Base-by-base conservation (phyloP, 1,139 yeast genomes). In the Lizanozyma gosingica region DNA sequence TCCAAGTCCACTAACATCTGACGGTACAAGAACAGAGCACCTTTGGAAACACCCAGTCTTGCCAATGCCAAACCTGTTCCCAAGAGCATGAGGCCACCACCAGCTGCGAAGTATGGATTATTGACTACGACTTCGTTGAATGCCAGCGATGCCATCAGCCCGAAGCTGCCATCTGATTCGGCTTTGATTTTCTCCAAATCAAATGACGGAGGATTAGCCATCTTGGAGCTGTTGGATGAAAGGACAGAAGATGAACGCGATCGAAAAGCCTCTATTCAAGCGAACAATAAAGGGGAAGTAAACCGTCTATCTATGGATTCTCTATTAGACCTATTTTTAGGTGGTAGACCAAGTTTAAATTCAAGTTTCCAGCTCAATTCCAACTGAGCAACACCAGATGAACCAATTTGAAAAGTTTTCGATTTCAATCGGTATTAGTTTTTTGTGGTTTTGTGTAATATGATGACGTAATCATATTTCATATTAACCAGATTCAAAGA, bases 41-140 rank as follows among this genome's bases (percentile, higher is more conserved):
- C 67, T 42, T 81, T 73, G 37, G 77, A 67, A 1, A 83, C 59
- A 1, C 87, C 90, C 49, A 76, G 82, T 40, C 96, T 69, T 1
- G 88, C 80, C 14, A 88, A 53, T 0, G 97, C 95, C 32, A 92
- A 62, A 1, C 83, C 83, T 0, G 95, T 90, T 16, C 98, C 98
- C 2, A 92, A 66, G 2, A 90, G 69, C 98, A 92, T 92, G 37
- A 92, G 67, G 0, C 98, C 98, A 51, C 96, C 96, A 53, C 98
- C 94, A 0, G 97, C 98, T 2, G 97, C 94, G 64, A 92, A 92
- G 59, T 86, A 87, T 8, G 97, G 97, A 55, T 92, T 92, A 35
- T 80, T 76, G 15, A 73, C 71, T 49, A 86, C 66, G 6, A 82
- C 74, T 43, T 76, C 80, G 36, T 73, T 58, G 48, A 79, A 61